phyloP scores from a whole-genome alignment of 2,329 filamentous ascomycete species.

The Penicillium sp. region DNA sequence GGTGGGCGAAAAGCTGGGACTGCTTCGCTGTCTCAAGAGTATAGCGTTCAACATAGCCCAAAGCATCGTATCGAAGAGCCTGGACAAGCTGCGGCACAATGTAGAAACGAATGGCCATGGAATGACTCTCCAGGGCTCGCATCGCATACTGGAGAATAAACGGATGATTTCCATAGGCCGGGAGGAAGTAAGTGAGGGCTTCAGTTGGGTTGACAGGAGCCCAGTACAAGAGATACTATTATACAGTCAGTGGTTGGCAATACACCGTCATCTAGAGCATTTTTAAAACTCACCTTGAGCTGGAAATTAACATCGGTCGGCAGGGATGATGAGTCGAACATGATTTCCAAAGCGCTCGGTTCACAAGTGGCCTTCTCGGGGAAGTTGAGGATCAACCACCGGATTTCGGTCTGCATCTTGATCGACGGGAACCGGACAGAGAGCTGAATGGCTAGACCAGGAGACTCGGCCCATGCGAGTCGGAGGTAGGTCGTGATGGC shows the following conservation, averaged over 20 bases:
- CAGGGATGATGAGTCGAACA: conserved; percentile 73
- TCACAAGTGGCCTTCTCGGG: conserved; percentile 81
- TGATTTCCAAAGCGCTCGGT: conserved; percentile 77
- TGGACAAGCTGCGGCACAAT: conserved; percentile 99
- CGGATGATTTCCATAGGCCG: conserved; percentile 85
- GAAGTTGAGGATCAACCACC: conserved; percentile 76
- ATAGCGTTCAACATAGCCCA: conserved; percentile 95
- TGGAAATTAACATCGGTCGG: conserved; percentile 80
- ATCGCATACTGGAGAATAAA: conserved; percentile 97
- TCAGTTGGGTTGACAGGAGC: conserved; percentile 88
- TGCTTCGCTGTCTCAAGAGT: conserved; percentile 96
- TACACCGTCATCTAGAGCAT: neutral
- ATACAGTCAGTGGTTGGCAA: neutral
- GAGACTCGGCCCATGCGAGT: conserved; percentile 84
- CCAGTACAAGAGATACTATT: conserved; percentile 84
- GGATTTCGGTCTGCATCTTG: conserved; percentile 72
- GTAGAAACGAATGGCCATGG: conserved; percentile 97
- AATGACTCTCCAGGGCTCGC: conserved; percentile 88
- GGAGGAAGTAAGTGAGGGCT: conserved; percentile 89
- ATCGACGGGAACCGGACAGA: conserved; percentile 75
- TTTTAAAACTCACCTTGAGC: conserved; percentile 65
- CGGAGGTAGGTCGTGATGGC: conserved; percentile 67
- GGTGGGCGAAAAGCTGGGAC: conserved; percentile 97
- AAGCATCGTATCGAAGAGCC: conserved; percentile 83
- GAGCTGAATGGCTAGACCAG: conserved; percentile 85